These are phyloP conservation scores for Xanthoceras sorbifolium DNA, from an alignment of 345 rosid species.

Conservation along the genomic window DNA sequence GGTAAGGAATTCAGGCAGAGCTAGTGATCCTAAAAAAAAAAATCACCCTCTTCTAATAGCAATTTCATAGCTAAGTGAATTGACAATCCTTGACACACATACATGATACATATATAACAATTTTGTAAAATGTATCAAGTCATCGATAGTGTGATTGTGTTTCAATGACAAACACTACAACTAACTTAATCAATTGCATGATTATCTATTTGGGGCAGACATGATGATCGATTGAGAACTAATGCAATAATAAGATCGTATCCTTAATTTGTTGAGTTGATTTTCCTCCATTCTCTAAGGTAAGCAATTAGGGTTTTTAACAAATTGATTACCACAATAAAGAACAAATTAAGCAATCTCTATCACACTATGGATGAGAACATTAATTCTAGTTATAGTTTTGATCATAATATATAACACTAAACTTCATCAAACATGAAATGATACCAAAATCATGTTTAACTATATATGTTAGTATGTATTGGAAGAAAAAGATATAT, in stretches of 20 bases:
- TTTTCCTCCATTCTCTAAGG: background rate
- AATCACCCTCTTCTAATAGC: background rate
- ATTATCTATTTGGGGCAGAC: background rate
- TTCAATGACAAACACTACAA: background rate
- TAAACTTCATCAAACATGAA: constrained; percentile 13
- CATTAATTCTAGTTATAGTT: too few relatives aligned
- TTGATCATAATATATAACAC: too few relatives aligned
- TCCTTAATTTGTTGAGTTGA: background rate
- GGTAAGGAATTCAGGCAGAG: background rate
- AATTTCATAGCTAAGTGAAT: too few relatives aligned
- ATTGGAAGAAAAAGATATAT: background rate
- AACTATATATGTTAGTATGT: background rate
- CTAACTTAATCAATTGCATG: background rate
- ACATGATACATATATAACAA: too few relatives aligned
- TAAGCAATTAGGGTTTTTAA: constrained; percentile 28
- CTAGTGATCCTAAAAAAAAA: background rate
- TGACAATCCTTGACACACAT: background rate
- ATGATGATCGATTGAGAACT: background rate
- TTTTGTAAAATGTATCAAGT: too few relatives aligned
- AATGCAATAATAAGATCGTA: background rate
- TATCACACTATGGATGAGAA: background rate
- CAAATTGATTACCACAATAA: background rate
- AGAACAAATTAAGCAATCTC: background rate
- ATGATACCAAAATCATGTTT: background rate
- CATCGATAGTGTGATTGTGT: background rate